Evolutionary conservation across 1,139 yeast species (phyloP).

Genomic region (Blastobotrys indianensis): DNA sequence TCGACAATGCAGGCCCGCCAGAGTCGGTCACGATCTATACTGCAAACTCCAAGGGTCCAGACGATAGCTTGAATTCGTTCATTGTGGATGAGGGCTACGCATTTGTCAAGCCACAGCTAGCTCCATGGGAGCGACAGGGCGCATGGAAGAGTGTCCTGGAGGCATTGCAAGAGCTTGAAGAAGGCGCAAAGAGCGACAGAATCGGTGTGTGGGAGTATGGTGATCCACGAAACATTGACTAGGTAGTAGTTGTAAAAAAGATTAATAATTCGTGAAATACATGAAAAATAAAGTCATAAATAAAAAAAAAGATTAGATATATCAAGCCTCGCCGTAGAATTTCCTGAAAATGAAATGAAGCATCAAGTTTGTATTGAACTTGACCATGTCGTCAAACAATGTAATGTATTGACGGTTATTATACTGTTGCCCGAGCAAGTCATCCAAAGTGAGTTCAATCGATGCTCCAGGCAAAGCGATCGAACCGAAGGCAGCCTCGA

Average conservation of each 20-base stretch:
- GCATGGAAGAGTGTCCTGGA: conserved; percentile 22
- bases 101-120: conserved; percentile 44
- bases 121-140: conserved; percentile 37
- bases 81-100: conserved; percentile 63
- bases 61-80: conserved; percentile 58
- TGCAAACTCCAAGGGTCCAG: conserved; percentile 51
- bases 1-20: conserved; percentile 36
- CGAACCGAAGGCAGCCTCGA: conserved; percentile 57
- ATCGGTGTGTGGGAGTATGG: conserved; percentile 81
- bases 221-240: conserved; percentile 60
- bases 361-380: conserved; percentile 59
- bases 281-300: not conserved
- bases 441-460: conserved; percentile 55
- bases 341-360: conserved; percentile 64
- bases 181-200: conserved; percentile 48
- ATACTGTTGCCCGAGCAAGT: conserved; percentile 60
- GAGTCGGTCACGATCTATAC: conserved; percentile 55
- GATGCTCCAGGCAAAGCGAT: conserved; percentile 47
- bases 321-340: conserved; percentile 45
- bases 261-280: not conserved
- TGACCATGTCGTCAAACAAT: conserved; percentile 60
- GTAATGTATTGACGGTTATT: conserved; percentile 44
- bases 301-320: not conserved
- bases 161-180: conserved; percentile 39
- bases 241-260: not conserved